These are phyloP conservation scores for Ascodesmis nigricans DNA, from an alignment of 495 filamentous ascomycete species.

Conservation along the genomic window DNA sequence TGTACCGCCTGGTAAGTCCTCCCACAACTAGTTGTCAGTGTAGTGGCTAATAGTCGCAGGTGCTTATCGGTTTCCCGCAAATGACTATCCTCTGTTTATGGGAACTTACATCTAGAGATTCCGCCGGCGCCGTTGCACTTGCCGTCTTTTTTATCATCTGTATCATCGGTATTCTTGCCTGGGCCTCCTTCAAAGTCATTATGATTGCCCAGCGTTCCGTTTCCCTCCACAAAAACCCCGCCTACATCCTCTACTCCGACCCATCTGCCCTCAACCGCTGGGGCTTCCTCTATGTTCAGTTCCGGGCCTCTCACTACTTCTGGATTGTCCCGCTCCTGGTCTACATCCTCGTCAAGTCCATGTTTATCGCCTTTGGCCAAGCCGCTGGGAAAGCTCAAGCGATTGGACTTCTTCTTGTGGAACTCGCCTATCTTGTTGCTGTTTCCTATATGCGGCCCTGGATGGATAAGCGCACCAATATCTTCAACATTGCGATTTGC, in stretches of 20 bases:
- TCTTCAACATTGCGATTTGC: conserved; percentile 85
- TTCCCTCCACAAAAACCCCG: conserved; percentile 82
- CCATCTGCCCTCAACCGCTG: conserved; percentile 85
- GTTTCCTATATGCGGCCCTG: conserved; percentile 70
- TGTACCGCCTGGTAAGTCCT: conserved; percentile 51
- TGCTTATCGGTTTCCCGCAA: conserved; percentile 84
- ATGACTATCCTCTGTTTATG: conserved; percentile 81
- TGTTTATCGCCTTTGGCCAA: conserved; percentile 81
- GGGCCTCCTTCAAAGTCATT: conserved; percentile 78
- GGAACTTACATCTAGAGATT: conserved; percentile 78
- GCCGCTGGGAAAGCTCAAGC: conserved; percentile 53
- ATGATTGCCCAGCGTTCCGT: conserved; percentile 72
- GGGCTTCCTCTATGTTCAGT: conserved; percentile 97
- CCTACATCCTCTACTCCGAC: conserved; percentile 93
- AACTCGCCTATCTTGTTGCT: conserved; percentile 56
- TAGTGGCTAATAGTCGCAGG: conserved; percentile 20
- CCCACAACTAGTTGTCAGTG: conserved; percentile 1
- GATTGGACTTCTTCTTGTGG: conserved; percentile 64
- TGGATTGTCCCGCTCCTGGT: conserved; percentile 67
- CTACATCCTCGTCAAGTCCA: conserved; percentile 66
- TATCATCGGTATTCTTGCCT: conserved; percentile 56
- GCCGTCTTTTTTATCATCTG: conserved; percentile 78
- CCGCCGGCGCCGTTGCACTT: conserved; percentile 65
- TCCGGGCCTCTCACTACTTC: conserved; percentile 90
- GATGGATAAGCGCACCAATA: conserved; percentile 99